These are phyloP conservation scores for Hypoxylon sp. DNA, from an alignment of 2,329 filamentous ascomycete species.

Conservation along the genomic window DNA sequence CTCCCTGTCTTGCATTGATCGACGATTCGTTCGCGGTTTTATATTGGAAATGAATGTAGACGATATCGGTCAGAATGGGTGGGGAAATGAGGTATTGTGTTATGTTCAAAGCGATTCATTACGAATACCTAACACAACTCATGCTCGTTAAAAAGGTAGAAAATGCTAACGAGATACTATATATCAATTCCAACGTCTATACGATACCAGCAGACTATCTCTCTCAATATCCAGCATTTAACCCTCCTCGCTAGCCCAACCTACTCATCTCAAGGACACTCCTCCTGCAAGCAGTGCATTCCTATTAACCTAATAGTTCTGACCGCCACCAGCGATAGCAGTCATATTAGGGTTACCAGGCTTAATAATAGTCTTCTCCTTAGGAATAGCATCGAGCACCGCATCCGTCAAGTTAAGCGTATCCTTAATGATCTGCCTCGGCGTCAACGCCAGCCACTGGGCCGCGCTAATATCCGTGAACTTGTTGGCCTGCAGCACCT, in stretches of 20 bases:
- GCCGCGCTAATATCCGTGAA: constrained; percentile 70
- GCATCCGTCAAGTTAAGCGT: constrained; percentile 62
- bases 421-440: constrained; percentile 71
- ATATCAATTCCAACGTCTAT: constrained; percentile 31
- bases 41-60: not conserved
- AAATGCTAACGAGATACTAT: constrained; percentile 14
- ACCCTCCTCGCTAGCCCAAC: not conserved
- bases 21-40: not conserved
- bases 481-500: constrained; percentile 67
- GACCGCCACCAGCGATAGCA: constrained; percentile 46
- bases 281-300: not conserved
- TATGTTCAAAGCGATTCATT: not conserved
- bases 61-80: not conserved
- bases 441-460: constrained; percentile 72
- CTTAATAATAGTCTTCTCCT: constrained; percentile 61
- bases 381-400: constrained; percentile 57
- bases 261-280: not conserved
- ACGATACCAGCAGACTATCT: not conserved
- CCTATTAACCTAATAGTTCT: constrained; percentile 27
- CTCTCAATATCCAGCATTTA: constrained; percentile 1
- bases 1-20: not conserved
- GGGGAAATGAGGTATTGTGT: not conserved
- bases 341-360: constrained; percentile 58
- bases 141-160: not conserved
- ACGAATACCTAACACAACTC: not conserved